A percentile compares a stretch with the other conserved stretches of the same genome.
These are phyloP conservation scores for Epithele typhae DNA, from an alignment of 768 basidiomycete species.

Conservation along the genomic window DNA sequence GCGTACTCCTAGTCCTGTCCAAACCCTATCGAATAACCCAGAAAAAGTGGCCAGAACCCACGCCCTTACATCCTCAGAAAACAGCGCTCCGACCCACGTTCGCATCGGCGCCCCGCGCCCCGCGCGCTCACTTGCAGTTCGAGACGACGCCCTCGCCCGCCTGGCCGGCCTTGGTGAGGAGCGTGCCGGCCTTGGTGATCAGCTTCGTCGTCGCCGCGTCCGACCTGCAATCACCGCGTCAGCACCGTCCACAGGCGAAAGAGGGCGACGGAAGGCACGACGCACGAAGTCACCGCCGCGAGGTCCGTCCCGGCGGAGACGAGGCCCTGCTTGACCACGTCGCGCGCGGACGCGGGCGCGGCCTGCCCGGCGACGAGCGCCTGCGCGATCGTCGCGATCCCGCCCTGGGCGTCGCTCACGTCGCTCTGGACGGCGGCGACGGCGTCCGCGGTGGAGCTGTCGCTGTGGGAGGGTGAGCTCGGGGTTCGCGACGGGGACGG, in stretches of 20 bases:
- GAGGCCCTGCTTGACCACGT: conserved; percentile 10
- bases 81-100: not conserved
- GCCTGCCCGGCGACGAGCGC: conserved; percentile 15
- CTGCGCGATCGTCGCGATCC: conserved; percentile 10
- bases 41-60: no score
- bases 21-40: no score
- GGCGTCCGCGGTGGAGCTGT: not conserved
- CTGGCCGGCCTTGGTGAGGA: conserved; percentile 2
- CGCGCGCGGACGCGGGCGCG: conserved; percentile 15
- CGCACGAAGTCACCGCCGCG: not conserved
- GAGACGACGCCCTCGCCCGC: conserved; percentile 14
- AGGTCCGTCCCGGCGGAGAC: not conserved
- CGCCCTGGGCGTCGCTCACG: conserved; percentile 5
- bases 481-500: no score
- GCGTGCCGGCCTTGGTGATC: conserved; percentile 1
- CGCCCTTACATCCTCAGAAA: no score
- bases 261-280: not conserved
- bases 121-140: conserved; percentile 8
- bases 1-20: no score
- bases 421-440: not conserved
- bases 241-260: not conserved
- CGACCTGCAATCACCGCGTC: not conserved
- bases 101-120: not conserved
- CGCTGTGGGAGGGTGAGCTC: not conserved
- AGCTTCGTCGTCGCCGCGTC: conserved; percentile 2